Base-by-base conservation (phyloP, 2,329 filamentous ascomycete species). In the Penicillium griseofulvum region DNA sequence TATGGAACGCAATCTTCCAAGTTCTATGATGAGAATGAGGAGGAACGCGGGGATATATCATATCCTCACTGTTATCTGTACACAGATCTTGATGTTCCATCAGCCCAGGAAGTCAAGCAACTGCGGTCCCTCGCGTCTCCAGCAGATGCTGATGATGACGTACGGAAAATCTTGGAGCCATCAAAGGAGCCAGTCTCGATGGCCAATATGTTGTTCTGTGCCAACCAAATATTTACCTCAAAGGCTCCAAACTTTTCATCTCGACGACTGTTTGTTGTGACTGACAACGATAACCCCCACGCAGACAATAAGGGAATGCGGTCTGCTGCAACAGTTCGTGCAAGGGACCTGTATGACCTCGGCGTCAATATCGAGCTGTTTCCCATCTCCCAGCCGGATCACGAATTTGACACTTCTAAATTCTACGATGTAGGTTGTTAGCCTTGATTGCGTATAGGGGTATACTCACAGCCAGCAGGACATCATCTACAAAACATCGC, bases 31-130 rank as follows among this genome's bases (percentile, higher is more conserved):
- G 86, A 87, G 42, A 82, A 85, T 55, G 84, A 81, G 54, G 79
- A 78, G 44, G 77, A 75, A 29, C 78, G 80, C 8, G 80, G 79
- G 52, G 82, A 81, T 12, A 74, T 87, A 8, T 83, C 83, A 22
- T 97, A 96, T 67, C 91, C 92, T 2, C 88, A 97, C 71, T 97
- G 93, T 76, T 97, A 97, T 68, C 81, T 97, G 3, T 86, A 96
- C 57, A 88, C 86, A 9, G 91, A 97, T 67, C 83, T 99, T 4
- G 89, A 96, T 67, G 79, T 97, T 1, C 94, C 94, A 0, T 87
- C 88, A 4, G 93, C 92, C 0, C 83, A 87, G 17, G 92, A 97
- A 65, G 91, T 99, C 52, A 95, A 91, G 74, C 80, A 81, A 11
- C 74, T 99, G 39, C 88, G 89, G 64, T 80, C 80, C 22, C 72